These are phyloP conservation scores for Amaranthus palmeri DNA, from an alignment of 148 eudicot species.

Conservation along the genomic window DNA sequence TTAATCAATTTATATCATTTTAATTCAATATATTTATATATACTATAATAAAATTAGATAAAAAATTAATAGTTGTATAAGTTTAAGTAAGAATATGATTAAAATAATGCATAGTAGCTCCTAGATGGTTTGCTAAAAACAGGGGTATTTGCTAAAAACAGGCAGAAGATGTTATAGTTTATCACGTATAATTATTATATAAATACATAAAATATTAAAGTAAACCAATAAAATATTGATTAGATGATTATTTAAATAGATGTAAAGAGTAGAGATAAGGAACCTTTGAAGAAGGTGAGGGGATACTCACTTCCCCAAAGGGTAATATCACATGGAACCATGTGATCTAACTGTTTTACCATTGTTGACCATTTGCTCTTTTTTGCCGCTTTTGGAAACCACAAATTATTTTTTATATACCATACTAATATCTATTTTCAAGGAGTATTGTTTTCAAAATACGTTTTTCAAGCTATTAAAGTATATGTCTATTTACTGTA, in stretches of 20 bases:
- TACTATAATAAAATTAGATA: too few species aligned
- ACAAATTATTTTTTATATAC: too few species aligned
- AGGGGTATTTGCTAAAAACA: conserved; percentile 7
- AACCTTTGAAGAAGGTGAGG: background rate
- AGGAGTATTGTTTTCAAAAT: too few species aligned
- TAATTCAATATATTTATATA: too few species aligned
- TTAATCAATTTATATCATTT: too few species aligned
- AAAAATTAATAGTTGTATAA: too few species aligned
- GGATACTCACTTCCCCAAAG: conserved; percentile 4
- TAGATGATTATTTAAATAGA: background rate
- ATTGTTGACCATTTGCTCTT: background rate
- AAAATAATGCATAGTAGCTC: too few species aligned
- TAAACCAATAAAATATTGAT: background rate
- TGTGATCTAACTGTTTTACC: conserved; percentile 12
- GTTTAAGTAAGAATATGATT: too few species aligned
- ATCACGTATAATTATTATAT: background rate
- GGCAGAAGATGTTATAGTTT: background rate
- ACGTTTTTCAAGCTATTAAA: too few species aligned
- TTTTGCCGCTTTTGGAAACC: conserved; percentile 6
- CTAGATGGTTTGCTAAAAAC: conserved; percentile 1
- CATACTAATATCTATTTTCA: too few species aligned
- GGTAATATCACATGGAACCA: conserved; percentile 18
- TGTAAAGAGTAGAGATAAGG: background rate
- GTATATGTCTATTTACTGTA: too few species aligned
- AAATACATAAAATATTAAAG: background rate